Conservation (phyloP, 75 land plant genomes). For the Cryptomeria japonica region DNA sequence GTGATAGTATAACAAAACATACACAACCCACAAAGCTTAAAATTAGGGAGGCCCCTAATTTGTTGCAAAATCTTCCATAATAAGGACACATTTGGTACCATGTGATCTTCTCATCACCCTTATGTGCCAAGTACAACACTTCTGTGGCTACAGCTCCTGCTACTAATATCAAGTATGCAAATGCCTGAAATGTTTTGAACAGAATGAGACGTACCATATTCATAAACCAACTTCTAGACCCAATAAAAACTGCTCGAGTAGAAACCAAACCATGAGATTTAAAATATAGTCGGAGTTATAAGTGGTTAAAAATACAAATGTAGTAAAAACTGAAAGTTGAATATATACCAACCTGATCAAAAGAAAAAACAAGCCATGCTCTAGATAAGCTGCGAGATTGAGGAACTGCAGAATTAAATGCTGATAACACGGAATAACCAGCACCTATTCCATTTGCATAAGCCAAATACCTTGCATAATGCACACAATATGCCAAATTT, state of each 20-base stretch:
- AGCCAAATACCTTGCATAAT: conserved; percentile 35
- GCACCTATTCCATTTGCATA: conserved; percentile 68
- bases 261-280: neutral
- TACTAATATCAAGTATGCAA: conserved; percentile 65
- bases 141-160: conserved; percentile 62
- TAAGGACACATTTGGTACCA: conserved; percentile 59
- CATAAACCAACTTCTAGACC: neutral
- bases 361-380: conserved; percentile 53
- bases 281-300: neutral
- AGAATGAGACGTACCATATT: neutral
- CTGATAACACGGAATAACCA: conserved; percentile 59
- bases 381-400: conserved; percentile 28
- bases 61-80: conserved; percentile 55
- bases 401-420: conserved; percentile 32
- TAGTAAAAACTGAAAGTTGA: neutral
- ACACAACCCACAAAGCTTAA: conserved; percentile 46
- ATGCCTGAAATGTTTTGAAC: conserved; percentile 29
- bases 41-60: conserved; percentile 43
- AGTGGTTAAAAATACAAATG: neutral
- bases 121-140: conserved; percentile 64
- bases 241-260: neutral
- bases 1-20: conserved; percentile 48
- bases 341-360: conserved; percentile 47
- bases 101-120: conserved; percentile 55
- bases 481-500: neutral